Evolutionary conservation across 2,329 filamentous ascomycete genomes (phyloP).

Genomic region (Microcyclospora tardicrescens): DNA sequence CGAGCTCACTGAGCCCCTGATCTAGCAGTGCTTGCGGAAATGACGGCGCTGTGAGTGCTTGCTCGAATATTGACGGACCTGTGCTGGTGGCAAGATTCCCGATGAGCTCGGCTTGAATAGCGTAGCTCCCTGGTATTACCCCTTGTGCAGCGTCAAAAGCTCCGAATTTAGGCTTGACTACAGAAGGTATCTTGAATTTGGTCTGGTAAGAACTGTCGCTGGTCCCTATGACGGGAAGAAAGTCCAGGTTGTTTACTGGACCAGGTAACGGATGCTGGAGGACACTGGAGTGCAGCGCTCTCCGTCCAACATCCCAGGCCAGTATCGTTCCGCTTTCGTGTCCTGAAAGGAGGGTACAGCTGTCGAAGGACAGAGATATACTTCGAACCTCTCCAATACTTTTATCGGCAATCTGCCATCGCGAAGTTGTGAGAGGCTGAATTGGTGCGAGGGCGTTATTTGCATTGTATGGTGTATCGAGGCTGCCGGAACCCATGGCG

Average conservation of each 20-base stretch:
- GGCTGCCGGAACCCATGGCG: conserved; percentile 12
- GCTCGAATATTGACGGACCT: conserved; percentile 22
- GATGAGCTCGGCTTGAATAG: conserved; percentile 51
- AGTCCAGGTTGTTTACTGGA: conserved; percentile 68
- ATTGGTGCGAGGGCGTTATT: conserved; percentile 19
- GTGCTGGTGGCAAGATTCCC: conserved; percentile 11
- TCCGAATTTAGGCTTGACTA: conserved; percentile 70
- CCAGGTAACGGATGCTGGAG: conserved; percentile 54
- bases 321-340: conserved; percentile 68
- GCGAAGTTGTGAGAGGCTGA: conserved; percentile 26
- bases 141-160: conserved; percentile 29
- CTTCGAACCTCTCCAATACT: conserved; percentile 56
- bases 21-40: conserved; percentile 27
- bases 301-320: conserved; percentile 65
- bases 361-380: conserved; percentile 67
- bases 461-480: conserved; percentile 11
- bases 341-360: conserved; percentile 65
- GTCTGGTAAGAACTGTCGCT: conserved; percentile 21
- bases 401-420: conserved; percentile 18
- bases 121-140: conserved; percentile 44
- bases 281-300: conserved; percentile 53
- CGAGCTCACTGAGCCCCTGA: conserved; percentile 22
- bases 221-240: conserved; percentile 49
- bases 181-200: conserved; percentile 39
- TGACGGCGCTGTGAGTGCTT: conserved; percentile 29